phyloP scores from a whole-genome alignment of 352 stramenopile genomes.

The Chloridella minuta region DNA sequence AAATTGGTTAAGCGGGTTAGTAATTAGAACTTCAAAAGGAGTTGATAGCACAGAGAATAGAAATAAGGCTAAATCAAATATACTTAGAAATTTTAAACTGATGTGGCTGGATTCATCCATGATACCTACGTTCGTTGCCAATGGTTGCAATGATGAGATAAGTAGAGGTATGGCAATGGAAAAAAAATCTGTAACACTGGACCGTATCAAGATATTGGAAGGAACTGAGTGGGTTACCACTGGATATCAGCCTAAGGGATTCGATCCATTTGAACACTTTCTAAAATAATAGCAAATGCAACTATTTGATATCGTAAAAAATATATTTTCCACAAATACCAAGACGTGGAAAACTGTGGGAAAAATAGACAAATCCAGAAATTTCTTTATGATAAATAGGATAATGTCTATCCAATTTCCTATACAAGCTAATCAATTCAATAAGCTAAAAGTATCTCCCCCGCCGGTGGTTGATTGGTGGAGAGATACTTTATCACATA shows the following conservation, averaged over 20 bases:
- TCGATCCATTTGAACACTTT: background rate
- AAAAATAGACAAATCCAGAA: background rate
- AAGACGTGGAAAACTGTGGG: background rate
- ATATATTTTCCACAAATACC: background rate
- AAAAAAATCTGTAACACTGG: background rate
- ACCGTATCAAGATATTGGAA: background rate
- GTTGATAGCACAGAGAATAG: background rate
- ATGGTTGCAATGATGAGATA: background rate
- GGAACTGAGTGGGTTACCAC: background rate
- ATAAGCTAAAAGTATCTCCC: too few relatives aligned
- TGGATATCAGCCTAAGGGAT: background rate
- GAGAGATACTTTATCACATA: too few relatives aligned
- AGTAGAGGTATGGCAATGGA: background rate
- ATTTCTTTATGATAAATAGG: background rate
- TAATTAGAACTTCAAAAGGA: too few relatives aligned
- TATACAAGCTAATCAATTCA: background rate
- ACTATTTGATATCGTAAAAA: background rate
- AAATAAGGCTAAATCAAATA: background rate
- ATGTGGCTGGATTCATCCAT: background rate
- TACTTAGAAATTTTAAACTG: background rate
- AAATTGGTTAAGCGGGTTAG: too few relatives aligned
- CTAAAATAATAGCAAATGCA: background rate
- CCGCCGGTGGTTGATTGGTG: too few relatives aligned
- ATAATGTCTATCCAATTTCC: background rate
- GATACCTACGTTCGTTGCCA: background rate